Percentiles rank a stretch among this genome's conserved stretches.
phyloP scores from a whole-genome alignment of 1,284 basidiomycete species.

The Cryptococcus floricola region DNA sequence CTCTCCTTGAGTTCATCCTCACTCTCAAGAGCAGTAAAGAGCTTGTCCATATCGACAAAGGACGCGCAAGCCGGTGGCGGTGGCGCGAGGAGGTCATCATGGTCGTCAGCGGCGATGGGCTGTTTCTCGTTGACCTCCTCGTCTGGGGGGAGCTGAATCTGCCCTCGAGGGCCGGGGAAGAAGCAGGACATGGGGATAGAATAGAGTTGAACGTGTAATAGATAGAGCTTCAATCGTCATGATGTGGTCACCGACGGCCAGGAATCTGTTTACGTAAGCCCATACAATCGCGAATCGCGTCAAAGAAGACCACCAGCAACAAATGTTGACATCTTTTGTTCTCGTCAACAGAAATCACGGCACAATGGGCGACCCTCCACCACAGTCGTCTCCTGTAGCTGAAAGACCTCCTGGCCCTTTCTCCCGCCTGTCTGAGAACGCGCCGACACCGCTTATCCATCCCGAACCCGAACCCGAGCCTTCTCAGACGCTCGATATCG shows the following conservation, averaged over 20 bases:
- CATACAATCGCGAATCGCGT: too few relatives aligned
- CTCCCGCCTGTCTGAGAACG: too few relatives aligned
- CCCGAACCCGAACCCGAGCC: background rate
- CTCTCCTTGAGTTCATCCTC: constrained; percentile 49
- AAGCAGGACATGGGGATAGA: background rate
- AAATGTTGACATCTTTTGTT: background rate
- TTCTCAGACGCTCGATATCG: background rate
- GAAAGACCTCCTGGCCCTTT: too few relatives aligned
- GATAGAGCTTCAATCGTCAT: background rate
- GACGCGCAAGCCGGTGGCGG: too few relatives aligned
- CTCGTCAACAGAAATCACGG: too few relatives aligned
- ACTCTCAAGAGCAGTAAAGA: background rate
- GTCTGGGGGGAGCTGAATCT: background rate
- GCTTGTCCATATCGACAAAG: background rate
- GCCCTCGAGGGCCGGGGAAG: background rate
- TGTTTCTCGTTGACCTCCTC: background rate
- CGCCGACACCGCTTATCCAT: too few relatives aligned
- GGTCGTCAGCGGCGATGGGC: background rate
- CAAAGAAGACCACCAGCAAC: background rate
- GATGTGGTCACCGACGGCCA: too few relatives aligned
- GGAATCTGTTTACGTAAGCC: too few relatives aligned
- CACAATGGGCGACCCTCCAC: background rate
- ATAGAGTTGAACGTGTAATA: background rate
- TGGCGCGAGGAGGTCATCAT: background rate
- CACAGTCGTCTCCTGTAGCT: too few relatives aligned